Evolutionary conservation across 129 eudicot species (phyloP), one percentile per base, ranked within the genome.

Genomic region (Sambucus nigra): DNA sequence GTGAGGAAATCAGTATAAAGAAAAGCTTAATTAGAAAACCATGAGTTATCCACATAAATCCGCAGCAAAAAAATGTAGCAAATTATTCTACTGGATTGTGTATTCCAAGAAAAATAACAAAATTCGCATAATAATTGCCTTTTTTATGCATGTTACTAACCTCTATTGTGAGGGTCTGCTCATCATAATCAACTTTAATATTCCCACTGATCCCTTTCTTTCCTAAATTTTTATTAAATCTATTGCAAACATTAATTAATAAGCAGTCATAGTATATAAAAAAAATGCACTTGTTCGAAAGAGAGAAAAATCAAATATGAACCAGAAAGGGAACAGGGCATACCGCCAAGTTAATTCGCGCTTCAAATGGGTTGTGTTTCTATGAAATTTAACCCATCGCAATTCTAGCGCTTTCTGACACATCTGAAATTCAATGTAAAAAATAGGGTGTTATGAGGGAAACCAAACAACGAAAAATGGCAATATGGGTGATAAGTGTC

Each of bases 321-420:
- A n/a, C n/a, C n/a, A n/a, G n/a, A 39, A 19, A 17, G 10, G 63
- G 53, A 27, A 57, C 20, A 60, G 53, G 12, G 9, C 82, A 61
- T 80, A 88, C 97, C 79, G 75, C 94, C 94, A 81, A 4, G 97
- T 84, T 41, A 89, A 75, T 59, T 76, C 81, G 53, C 88, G 82
- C 77, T 73, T 81, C 64, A 82, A 56, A 45, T 55, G 77, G 60
- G 75, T 71, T 25, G 95, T 95, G 40, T 76, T 89, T 63, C 95
- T 75, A 56, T 79, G 75, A 67, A 84, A 89, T 72, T 84, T 89
- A 59, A 58, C 66, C 79, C 72, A 59, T 47, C 97, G 79, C 69
- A 69, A 67, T 17, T 81, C 74, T 53, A 84, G 69, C 47, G 97
- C 86, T 29, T 67, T 65, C 64, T 71, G 53, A 54, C 81, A 81